Evolutionary conservation across 345 rosid species (phyloP), one percentile per base, ranked within the genome.

Genomic region (Syzygium aromaticum): DNA sequence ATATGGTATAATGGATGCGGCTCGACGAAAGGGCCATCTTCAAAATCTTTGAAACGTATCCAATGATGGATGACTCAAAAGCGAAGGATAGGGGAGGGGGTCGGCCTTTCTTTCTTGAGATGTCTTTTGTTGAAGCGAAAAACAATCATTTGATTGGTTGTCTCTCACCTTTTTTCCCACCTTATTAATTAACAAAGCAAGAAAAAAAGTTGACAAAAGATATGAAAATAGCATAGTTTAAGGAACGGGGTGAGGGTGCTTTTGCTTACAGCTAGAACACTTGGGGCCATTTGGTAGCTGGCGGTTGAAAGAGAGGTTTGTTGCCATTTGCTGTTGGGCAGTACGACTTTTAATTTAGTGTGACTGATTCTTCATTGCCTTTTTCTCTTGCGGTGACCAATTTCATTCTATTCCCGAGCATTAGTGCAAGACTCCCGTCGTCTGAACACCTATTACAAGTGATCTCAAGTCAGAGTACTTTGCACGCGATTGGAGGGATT

Each of bases 1-100:
- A 22, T 2, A 5, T 8, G 25, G 10, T 11, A 2, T 38, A 5
- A 38, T 3, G 2, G 19, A 9, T 2, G 80, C 3, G 21, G 3
- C 49, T 73, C 49, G 9, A 38, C 14, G 11, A 73, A 73, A 38
- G 0, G 25, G 4, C 7, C 16, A 15, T 61, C 73, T n/a, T 61
- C 17, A 6, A n/a, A 30, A n/a, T 61, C 73, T 61, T n/a, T n/a
- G 19, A 17, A 73, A 33, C 80, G 80, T 73, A 73, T 73, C 80
- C 80, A 73, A 73, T 73, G 46, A 43, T 43, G 46, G 46, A 43
- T 43, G 80, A 38, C 49, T 38, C 27, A 9, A 33, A 73, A 73
- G 80, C 49, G 5, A 2, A 5, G 49, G 46, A 67, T 33, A 33
- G 23, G 80, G 23, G 2, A 43, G 78, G 25, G 27, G 12, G 3